Evolutionary conservation across 352 stramenopile species (phyloP).

Genomic region (Globisporangium parvum): DNA sequence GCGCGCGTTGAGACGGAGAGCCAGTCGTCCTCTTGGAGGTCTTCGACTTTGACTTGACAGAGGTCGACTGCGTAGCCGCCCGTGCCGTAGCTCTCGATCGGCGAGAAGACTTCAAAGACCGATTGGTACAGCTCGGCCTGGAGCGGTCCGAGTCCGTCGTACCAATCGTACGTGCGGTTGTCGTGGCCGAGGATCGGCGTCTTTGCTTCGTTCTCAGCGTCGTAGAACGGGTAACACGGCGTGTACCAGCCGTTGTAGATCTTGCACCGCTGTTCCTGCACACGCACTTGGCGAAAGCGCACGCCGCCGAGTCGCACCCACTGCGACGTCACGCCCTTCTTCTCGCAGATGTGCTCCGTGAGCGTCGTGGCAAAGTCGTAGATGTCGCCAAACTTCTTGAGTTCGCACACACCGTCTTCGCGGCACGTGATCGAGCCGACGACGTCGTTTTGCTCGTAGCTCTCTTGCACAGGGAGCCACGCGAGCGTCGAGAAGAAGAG

Average conservation of each 20-base stretch:
- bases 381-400: conserved; percentile 71
- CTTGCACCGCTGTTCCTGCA: conserved; percentile 64
- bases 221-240: conserved; percentile 76
- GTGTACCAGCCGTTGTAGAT: conserved; percentile 53
- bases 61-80: conserved; percentile 76
- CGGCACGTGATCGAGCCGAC: conserved; percentile 69
- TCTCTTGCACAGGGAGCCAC: conserved; percentile 77
- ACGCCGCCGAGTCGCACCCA: conserved; percentile 76
- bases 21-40: conserved; percentile 66
- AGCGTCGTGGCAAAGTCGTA: conserved; percentile 70
- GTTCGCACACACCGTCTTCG: conserved; percentile 73
- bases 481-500: conserved; percentile 75
- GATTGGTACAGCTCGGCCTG: conserved; percentile 55
- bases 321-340: conserved; percentile 51
- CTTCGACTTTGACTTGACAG: conserved; percentile 48
- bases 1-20: conserved; percentile 77
- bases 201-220: conserved; percentile 41
- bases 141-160: conserved; percentile 50
- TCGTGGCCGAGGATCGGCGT: conserved; percentile 34
- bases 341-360: conserved; percentile 40
- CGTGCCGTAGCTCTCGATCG: conserved; percentile 44
- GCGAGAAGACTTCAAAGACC: conserved; percentile 36
- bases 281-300: conserved; percentile 77
- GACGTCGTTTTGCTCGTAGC: conserved; percentile 83
- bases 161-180: conserved; percentile 54